Evolutionary conservation across 495 filamentous ascomycete genomes (phyloP), one percentile per base, ranked within the genome.

Genomic region (Staphylotrichum tortipilum): DNA sequence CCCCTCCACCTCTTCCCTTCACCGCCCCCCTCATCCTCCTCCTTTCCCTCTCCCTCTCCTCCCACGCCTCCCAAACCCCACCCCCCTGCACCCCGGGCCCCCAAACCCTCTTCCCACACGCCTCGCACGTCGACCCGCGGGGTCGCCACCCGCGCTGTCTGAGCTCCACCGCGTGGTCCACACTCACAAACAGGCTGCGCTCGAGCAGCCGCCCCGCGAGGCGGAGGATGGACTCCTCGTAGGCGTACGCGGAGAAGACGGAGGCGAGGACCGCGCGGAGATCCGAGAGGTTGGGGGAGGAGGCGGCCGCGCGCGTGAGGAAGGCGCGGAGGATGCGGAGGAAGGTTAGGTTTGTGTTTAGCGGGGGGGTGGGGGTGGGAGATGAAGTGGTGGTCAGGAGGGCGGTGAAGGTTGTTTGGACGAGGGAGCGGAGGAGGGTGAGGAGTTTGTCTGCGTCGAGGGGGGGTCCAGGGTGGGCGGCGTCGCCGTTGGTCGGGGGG

Each of bases 181-280:
- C 89, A 54, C 87, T 84, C 12, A 85, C 79, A 57, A 95, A 98
- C 15, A 95, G 75, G 59, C 94, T 88, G 53, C 89, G 84, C 50
- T 95, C 90, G 1, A 98, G 72, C 52, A 98, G 79, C 15, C 80
- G 78, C 64, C 89, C 91, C 10, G 94, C 87, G 12, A 98, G 80
- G 2, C 78, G 74, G 17, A 97, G 75, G 11, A 98, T 84, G 4
- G 85, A 86, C 57, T 87, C 83, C 63, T 97, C 94, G 62, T 95
- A 95, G 0, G 88, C 81, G 59, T 98, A 97, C 0, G 94, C 90
- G 2, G 91, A 83, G 66, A 98, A 98, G 38, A 98, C 89, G 7
- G 87, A 88, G 2, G 80, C 73, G 3, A 98, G 77, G 2, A 96
- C 89, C 35, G 79, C 76, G 21, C 94, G 84, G 11, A 98, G 74